A percentile compares a stretch with the other conserved stretches of the same genome.
phyloP scores from a whole-genome alignment of 2,329 filamentous ascomycete genomes.

The Talaromyces sp. region DNA sequence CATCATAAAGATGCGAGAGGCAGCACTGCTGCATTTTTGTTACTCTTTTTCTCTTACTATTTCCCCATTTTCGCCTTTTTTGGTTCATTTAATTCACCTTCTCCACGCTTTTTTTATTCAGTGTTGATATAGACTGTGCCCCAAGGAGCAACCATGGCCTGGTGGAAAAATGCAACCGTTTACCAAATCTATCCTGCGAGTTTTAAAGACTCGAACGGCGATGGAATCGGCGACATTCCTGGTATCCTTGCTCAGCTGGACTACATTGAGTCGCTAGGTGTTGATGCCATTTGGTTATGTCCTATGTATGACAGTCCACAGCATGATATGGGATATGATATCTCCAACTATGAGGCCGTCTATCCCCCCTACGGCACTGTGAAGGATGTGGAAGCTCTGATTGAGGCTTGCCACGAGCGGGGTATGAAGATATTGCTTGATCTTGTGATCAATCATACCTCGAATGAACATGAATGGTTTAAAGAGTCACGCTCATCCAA shows the following conservation, averaged over 20 bases:
- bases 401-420: constrained; percentile 44
- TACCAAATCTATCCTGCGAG: constrained; percentile 36
- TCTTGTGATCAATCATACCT: constrained; percentile 48
- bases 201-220: constrained; percentile 38
- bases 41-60: not conserved
- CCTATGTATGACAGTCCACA: constrained; percentile 55
- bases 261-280: constrained; percentile 31
- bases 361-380: constrained; percentile 51
- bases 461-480: constrained; percentile 20
- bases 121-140: no score
- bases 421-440: constrained; percentile 53
- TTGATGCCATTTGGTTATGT: constrained; percentile 36
- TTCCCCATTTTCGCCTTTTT: not conserved
- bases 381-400: constrained; percentile 47
- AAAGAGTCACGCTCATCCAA: constrained; percentile 35
- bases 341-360: constrained; percentile 52
- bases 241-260: constrained; percentile 34
- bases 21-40: not conserved
- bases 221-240: constrained; percentile 36
- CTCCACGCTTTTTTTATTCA: not conserved
- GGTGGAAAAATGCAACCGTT: constrained; percentile 42
- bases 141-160: constrained; percentile 24
- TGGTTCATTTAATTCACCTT: not conserved
- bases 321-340: constrained; percentile 58
- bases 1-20: not conserved